A percentile compares a stretch with the other conserved stretches of the same genome.
phyloP scores from a whole-genome alignment of 169 alveolate genomes.

The Plasmodium reichenowi region DNA sequence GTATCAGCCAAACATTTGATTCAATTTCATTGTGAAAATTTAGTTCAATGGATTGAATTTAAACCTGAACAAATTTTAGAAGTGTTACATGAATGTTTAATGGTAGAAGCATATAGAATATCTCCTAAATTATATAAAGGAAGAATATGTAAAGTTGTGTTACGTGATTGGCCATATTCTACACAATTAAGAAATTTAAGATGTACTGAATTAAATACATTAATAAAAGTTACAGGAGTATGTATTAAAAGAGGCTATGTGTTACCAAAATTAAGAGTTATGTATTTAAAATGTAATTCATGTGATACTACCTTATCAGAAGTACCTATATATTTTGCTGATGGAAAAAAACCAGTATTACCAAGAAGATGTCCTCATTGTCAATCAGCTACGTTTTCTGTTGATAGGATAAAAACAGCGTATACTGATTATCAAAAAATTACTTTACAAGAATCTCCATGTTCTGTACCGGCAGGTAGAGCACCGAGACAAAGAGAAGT shows the following conservation, averaged over 20 bases:
- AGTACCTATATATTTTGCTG: conserved; percentile 86
- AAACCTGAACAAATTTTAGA: conserved; percentile 87
- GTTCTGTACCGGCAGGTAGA: conserved; percentile 99
- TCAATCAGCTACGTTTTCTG: conserved; percentile 91
- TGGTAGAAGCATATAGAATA: conserved; percentile 86
- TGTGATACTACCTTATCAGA: conserved; percentile 87
- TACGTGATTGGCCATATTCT: conserved; percentile 93
- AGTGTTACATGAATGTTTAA: conserved; percentile 87
- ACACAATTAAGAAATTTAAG: conserved; percentile 94
- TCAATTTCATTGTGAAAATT: conserved; percentile 87
- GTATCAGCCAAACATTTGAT: conserved; percentile 88
- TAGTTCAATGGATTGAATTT: conserved; percentile 86
- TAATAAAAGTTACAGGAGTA: conserved; percentile 94
- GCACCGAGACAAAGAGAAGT: conserved; percentile 99
- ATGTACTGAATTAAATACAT: conserved; percentile 94
- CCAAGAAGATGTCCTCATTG: conserved; percentile 95
- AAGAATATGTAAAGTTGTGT: conserved; percentile 87
- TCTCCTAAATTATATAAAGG: conserved; percentile 85
- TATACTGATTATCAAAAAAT: conserved; percentile 97
- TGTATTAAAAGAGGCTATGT: conserved; percentile 95
- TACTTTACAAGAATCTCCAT: conserved; percentile 98
- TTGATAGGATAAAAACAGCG: conserved; percentile 93
- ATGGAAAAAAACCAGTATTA: conserved; percentile 82
- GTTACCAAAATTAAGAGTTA: conserved; percentile 93
- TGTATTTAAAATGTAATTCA: conserved; percentile 90